These are phyloP conservation scores for Aureobasidium sp. DNA, from an alignment of 2,329 filamentous ascomycete species.

Conservation along the genomic window DNA sequence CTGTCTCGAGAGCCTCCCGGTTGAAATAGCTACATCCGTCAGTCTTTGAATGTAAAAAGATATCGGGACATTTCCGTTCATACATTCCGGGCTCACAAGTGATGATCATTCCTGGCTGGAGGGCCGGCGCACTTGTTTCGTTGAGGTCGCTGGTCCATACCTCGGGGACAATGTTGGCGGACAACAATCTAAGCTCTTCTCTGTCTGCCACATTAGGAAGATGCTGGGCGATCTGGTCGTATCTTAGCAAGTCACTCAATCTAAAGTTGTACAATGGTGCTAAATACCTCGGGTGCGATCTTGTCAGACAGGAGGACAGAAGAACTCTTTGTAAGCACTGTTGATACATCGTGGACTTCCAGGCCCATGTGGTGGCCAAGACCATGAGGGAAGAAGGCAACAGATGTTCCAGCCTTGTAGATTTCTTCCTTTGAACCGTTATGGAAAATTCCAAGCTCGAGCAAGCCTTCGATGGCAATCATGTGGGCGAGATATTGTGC, in stretches of 20 bases:
- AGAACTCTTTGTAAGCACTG: neutral
- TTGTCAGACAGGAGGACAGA: conserved; percentile 57
- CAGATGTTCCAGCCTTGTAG: conserved; percentile 68
- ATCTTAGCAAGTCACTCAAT: neutral
- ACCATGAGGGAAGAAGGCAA: conserved; percentile 87
- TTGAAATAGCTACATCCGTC: conserved; percentile 67
- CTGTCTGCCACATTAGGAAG: neutral
- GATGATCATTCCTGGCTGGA: conserved; percentile 50
- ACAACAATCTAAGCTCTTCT: neutral
- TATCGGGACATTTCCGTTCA: too few relatives aligned
- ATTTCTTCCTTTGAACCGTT: conserved; percentile 58
- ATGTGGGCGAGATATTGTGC: conserved; percentile 67
- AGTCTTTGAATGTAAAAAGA: neutral
- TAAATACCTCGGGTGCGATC: conserved; percentile 54
- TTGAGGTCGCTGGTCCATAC: neutral
- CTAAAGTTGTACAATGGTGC: neutral
- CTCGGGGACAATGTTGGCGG: conserved; percentile 7
- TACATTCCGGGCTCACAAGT: conserved; percentile 49
- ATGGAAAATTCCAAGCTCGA: conserved; percentile 63
- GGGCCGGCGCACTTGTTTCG: conserved; percentile 10
- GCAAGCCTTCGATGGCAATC: conserved; percentile 64
- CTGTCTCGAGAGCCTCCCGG: conserved; percentile 70
- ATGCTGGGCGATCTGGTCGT: neutral
- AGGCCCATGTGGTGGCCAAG: conserved; percentile 86
- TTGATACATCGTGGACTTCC: conserved; percentile 70